Percentiles rank a stretch among this genome's conserved stretches.
phyloP scores from a whole-genome alignment of 148 eudicot genomes.

The Arbutus unedo region DNA sequence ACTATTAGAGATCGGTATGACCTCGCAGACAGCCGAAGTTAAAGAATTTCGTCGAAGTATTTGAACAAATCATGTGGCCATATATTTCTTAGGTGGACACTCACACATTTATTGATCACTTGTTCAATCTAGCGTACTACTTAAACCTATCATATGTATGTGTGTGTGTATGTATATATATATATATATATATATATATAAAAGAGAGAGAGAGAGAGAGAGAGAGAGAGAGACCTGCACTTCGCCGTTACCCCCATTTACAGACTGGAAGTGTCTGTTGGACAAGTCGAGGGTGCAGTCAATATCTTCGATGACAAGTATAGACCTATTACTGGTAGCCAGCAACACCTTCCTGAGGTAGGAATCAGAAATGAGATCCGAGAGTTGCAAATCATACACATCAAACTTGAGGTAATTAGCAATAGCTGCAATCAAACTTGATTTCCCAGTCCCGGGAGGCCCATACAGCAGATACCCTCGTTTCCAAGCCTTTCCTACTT shows the following conservation, averaged over 20 bases:
- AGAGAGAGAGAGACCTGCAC: slow-evolving; percentile 5
- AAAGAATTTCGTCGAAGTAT: too few species aligned
- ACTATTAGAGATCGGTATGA: too few species aligned
- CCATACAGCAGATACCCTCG: slow-evolving; percentile 62
- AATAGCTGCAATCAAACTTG: slow-evolving; percentile 62
- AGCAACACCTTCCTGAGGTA: slow-evolving; percentile 43
- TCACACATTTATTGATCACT: too few species aligned
- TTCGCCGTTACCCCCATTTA: background rate
- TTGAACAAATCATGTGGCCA: too few species aligned
- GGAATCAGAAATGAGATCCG: slow-evolving; percentile 27
- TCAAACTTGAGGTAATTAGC: slow-evolving; percentile 55
- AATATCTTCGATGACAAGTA: slow-evolving; percentile 56
- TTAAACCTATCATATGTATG: too few species aligned
- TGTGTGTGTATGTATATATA: too few species aligned
- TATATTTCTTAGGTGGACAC: too few species aligned
- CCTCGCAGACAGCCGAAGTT: too few species aligned
- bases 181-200: too few species aligned
- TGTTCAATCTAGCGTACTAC: too few species aligned
- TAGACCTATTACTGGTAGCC: slow-evolving; percentile 39
- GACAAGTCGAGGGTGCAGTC: slow-evolving; percentile 41
- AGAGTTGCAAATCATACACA: slow-evolving; percentile 48
- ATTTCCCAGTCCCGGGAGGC: slow-evolving; percentile 62
- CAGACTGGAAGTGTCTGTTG: background rate
- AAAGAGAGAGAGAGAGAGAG: background rate
- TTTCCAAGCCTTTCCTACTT: slow-evolving; percentile 66